Base-by-base conservation (phyloP, 768 basidiomycete species). In the Crucibulum laeve region DNA sequence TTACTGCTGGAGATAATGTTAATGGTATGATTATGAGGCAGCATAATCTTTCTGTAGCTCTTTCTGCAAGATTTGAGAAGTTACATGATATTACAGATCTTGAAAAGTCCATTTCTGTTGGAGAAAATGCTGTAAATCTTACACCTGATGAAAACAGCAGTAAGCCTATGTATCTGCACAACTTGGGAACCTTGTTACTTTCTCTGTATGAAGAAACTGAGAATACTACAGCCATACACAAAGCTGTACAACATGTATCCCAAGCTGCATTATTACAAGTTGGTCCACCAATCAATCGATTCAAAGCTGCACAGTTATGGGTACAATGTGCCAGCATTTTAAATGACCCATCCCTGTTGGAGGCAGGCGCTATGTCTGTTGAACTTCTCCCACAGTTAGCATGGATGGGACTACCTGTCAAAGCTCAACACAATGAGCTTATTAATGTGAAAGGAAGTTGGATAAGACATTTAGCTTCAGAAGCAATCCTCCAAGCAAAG, bases 331-430 rank as follows among this genome's bases (percentile, higher is more conserved):
- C 43, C n/a, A 7, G 28, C 28, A 7, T 7, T n/a, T 30, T 30
- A 7, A 7, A 30, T 7, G 8, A 7, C 28, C 28, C 7, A n/a
- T 30, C n/a, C n/a, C 8, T 30, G 7, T n/a, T 30, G 7, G n/a
- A n/a, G 7, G 28, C 28, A 30, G 7, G n/a, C n/a, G n/a, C 28
- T 30, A 30, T 30, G 7, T 7, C 28, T n/a, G 8, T 30, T 30
- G 8, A 30, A 30, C 28, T 7, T 30, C 28, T 30, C n/a, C 28
- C 54, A 8, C 36, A 43, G 5, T 19, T 53, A 8, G 50, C 53
- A 13, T 51, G 53, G 43, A 44, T 53, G 11, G 54, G 53, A n/a
- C 45, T 38, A 24, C 40, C 45, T 32, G 23, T 56, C 5, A 15
- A 51, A 1, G 32, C n/a, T n/a, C n/a, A 45, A 14, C 46, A 52